phyloP scores from a whole-genome alignment of 495 filamentous ascomycete genomes.

The Trichoderma virens region DNA sequence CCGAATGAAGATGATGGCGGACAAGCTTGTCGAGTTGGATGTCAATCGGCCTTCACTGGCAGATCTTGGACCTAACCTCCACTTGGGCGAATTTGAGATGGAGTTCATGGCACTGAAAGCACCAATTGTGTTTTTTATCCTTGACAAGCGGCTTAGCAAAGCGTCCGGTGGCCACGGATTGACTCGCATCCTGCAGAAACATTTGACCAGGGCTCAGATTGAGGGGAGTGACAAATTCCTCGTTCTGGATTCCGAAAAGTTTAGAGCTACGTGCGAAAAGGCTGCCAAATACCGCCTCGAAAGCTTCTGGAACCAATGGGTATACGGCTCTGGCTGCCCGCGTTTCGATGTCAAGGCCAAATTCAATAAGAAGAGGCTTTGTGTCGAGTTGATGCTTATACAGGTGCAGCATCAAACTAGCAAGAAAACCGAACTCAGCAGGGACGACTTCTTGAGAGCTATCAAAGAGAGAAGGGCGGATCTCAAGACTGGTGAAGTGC shows the following conservation, averaged over 20 bases:
- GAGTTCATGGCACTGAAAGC: slow-evolving; percentile 92
- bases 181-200: slow-evolving; percentile 70
- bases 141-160: slow-evolving; percentile 85
- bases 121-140: slow-evolving; percentile 82
- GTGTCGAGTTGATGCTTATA: slow-evolving; percentile 84
- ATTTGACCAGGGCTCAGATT: slow-evolving; percentile 74
- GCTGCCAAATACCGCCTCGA: slow-evolving; percentile 78
- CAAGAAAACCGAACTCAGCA: slow-evolving; percentile 37
- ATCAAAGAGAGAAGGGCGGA: slow-evolving; percentile 66
- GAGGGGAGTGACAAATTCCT: slow-evolving; percentile 61
- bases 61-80: slow-evolving; percentile 67
- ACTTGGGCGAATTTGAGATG: slow-evolving; percentile 70
- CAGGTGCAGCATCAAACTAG: slow-evolving; percentile 56
- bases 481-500: slow-evolving; percentile 61
- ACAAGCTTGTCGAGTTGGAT: slow-evolving; percentile 74
- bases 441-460: slow-evolving; percentile 71
- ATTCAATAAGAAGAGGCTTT: slow-evolving; percentile 97
- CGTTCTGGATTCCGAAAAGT: slow-evolving; percentile 62
- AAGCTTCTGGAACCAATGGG: slow-evolving; percentile 87
- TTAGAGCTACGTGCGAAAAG: slow-evolving; percentile 78
- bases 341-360: slow-evolving; percentile 73
- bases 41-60: slow-evolving; percentile 74
- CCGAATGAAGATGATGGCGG: slow-evolving; percentile 77
- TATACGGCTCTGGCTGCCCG: slow-evolving; percentile 80
- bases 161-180: slow-evolving; percentile 75